Evolutionary conservation across 441 rosid species (phyloP), one percentile per base, ranked within the genome.

Genomic region (Hura crepitans): DNA sequence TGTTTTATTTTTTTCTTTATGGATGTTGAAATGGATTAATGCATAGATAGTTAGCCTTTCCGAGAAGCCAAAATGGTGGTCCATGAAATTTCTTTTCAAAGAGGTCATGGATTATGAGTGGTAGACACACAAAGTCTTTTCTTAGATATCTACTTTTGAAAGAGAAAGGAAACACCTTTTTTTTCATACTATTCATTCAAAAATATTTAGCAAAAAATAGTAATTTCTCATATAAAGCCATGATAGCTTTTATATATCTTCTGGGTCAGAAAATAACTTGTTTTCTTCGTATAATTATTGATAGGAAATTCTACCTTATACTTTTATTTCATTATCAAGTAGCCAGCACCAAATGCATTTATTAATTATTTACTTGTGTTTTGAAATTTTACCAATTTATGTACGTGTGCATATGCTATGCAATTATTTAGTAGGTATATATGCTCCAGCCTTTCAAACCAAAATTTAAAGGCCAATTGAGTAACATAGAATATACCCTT

Each of bases 111-210:
- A 68, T 74, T 75, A 39, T 81, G 78, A 71, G 79, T 74, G 81
- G 81, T 80, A 63, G 81, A 79, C 85, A 79, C 76, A 73, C 51
- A 53, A 64, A 33, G 71, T 73, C 83, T 75, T 74, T 79, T 79
- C 80, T 76, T 73, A 65, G 77, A 81, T 72, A 70, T 77, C 76
- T 73, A 55, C 75, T 80, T 84, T 75, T 73, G 54, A 59, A 72
- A 59, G 64, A 55, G 23, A 66, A 69, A 72, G 42, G 56, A 54
- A 66, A 39, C n/a, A 5, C 27, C 56, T 71, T 68, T 81, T 68
- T 81, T 58, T 27, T 30, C 37, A 25, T 39, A 22, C 45, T 33
- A 70, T 73, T 74, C 74, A 68, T 70, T 70, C 65, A 54, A 47
- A 68, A 70, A 12, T 31, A n/a, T 69, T 25, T 6, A 13, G 23